Evolutionary conservation across 768 basidiomycete species (phyloP), one percentile per base, ranked within the genome.

Genomic region (Pholiota conissans): DNA sequence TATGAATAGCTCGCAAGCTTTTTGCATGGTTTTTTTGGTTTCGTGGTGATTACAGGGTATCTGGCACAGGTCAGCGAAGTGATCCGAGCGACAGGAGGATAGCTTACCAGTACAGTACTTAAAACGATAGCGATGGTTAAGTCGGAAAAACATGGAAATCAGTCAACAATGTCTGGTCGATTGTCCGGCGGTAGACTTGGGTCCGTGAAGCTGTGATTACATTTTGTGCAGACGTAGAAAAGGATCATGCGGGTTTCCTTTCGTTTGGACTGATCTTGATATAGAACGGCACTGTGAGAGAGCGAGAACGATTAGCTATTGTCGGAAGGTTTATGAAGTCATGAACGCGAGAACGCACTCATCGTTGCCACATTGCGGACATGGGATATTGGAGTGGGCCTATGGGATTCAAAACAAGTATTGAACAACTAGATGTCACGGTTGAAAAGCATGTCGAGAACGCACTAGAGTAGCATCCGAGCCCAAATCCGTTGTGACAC

Each of bases 201-300:
- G 71, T 94, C 92, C 52, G 79, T 80, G 68, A 89, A 93, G 65
- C 78, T 84, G 62, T 89, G 77, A 62, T 88, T 87, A 70, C 91
- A 93, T 64, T 89, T 89, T 20, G 85, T 84, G 69, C 93, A 95
- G 46, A 94, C 92, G 68, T 86, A 95, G 76, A 95, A 95, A 1
- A 94, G 80, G 49, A 92, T 91, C 94, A 96, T 96, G 2, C 91
- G 83, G 1, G 96, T 98, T 69, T 96, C 93, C 65, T 93, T 93
- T 55, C 96, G 88, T 70, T 96, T 95, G 16, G 94, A 97, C 71
- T 98, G 96, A 73, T 98, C 96, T 72, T 98, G 96, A 72, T 90
- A 98, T 69, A 91, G 85, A 4, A 98, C 95, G 50, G 93, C 85
- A 67, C 95, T 98, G 66, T 52, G 26, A 48, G 57, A 35, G 52